phyloP scores from a whole-genome alignment of 148 eudicot species.

The Fagopyrum homotropicum region DNA sequence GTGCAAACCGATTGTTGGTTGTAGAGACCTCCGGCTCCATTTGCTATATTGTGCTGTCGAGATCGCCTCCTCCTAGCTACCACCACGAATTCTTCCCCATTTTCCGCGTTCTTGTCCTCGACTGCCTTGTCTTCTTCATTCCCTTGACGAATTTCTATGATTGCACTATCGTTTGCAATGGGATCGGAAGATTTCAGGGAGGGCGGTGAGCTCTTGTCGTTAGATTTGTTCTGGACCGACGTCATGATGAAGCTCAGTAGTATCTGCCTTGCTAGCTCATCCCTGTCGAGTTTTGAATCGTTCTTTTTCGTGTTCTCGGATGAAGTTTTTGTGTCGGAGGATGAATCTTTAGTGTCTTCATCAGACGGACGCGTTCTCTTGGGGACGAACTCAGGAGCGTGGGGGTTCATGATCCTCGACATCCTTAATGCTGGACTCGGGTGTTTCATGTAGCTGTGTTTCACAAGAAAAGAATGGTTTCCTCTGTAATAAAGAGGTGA shows the following conservation, averaged over 20 bases:
- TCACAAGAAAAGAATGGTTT: constrained; percentile 39
- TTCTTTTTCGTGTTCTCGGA: constrained; percentile 29
- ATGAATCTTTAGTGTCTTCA: constrained; percentile 23
- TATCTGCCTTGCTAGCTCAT: constrained; percentile 92
- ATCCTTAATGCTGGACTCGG: constrained; percentile 21
- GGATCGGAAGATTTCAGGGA: constrained; percentile 52
- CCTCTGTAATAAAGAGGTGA: constrained; percentile 66
- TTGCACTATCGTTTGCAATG: constrained; percentile 79
- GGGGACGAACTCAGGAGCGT: constrained; percentile 96
- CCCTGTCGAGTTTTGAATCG: constrained; percentile 68
- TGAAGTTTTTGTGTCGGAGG: constrained; percentile 26
- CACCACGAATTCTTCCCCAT: constrained; percentile 78
- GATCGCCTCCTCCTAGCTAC: constrained; percentile 83
- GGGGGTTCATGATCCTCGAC: constrained; percentile 71
- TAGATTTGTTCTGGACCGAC: constrained; percentile 53
- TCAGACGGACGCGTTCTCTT: constrained; percentile 29
- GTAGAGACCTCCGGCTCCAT: constrained; percentile 52
- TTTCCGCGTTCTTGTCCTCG: constrained; percentile 18
- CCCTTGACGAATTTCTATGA: constrained; percentile 56
- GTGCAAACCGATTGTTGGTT: constrained; percentile 78
- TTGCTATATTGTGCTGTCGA: constrained; percentile 48
- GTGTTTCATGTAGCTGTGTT: constrained; percentile 40
- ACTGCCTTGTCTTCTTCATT: constrained; percentile 52
- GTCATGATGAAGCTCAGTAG: constrained; percentile 89
- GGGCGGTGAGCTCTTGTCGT: constrained; percentile 27